Conservation (phyloP, 768 basidiomycete genomes). For the Pleurotus salmoneostramineus region DNA sequence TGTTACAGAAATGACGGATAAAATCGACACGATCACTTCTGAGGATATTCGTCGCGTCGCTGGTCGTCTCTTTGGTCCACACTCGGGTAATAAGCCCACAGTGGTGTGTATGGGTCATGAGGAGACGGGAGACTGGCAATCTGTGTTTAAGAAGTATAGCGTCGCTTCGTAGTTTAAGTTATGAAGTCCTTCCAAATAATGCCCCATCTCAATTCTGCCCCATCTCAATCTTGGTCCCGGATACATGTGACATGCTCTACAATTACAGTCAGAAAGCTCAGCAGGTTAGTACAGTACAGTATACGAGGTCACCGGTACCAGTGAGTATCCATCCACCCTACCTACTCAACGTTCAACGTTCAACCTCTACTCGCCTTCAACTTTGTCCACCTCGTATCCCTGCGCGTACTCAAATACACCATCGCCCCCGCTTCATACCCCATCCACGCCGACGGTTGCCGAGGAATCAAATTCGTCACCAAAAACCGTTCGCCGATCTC, state of each 20-base stretch:
- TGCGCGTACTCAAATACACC: constrained; percentile 65
- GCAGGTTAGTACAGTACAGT: too few relatives aligned
- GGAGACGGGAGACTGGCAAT: constrained; percentile 65
- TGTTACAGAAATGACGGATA: constrained; percentile 85
- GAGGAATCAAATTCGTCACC: constrained; percentile 75
- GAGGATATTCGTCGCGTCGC: constrained; percentile 76
- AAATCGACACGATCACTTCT: constrained; percentile 73
- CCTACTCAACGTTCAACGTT: not conserved
- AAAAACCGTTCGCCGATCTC: constrained; percentile 63
- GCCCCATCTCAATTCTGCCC: not conserved
- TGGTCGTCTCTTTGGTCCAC: constrained; percentile 64
- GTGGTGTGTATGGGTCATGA: constrained; percentile 83
- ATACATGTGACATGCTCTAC: not conserved
- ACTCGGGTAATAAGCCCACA: constrained; percentile 63
- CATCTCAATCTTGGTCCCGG: not conserved
- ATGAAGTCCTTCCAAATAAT: not conserved
- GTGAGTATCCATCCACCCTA: not conserved
- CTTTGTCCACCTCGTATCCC: constrained; percentile 61
- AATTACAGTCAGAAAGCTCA: too few relatives aligned
- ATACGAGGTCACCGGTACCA: not conserved
- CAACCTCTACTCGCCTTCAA: constrained; percentile 14
- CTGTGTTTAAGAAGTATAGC: constrained; percentile 67
- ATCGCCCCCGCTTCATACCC: constrained; percentile 52
- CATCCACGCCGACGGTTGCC: constrained; percentile 71
- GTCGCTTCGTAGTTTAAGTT: constrained; percentile 30